phyloP scores from a whole-genome alignment of 2,329 filamentous ascomycete genomes.

The Aspergillus unguis region DNA sequence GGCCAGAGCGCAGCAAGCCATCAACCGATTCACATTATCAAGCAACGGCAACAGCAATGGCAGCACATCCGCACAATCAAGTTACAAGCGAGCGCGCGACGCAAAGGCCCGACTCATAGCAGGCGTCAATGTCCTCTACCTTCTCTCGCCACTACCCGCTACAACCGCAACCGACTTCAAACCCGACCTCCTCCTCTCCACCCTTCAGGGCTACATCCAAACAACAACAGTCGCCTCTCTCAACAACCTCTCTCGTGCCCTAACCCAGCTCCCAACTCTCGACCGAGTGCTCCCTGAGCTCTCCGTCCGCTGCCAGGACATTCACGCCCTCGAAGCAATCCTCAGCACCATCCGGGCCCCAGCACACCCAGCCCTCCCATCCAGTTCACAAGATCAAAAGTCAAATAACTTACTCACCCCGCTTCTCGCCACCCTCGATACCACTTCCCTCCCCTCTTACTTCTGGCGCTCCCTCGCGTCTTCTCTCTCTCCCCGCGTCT shows the following conservation, averaged over 20 bases:
- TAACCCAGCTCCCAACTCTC: conserved; percentile 75
- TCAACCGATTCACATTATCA: conserved; percentile 79
- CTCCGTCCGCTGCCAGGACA: conserved; percentile 79
- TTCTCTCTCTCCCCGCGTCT: conserved; percentile 69
- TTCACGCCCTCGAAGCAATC: conserved; percentile 80
- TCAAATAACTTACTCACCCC: conserved; percentile 64
- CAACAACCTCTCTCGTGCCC: conserved; percentile 67
- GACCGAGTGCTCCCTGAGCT: conserved; percentile 81
- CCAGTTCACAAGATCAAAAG: conserved; percentile 16
- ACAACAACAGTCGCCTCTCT: conserved; percentile 76
- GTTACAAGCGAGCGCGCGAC: conserved; percentile 66
- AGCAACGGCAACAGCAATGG: conserved; percentile 26
- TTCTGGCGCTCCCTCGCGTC: conserved; percentile 91
- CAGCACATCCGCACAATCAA: conserved; percentile 37
- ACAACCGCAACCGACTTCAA: conserved; percentile 51
- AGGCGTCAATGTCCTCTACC: conserved; percentile 72
- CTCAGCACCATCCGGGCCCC: conserved; percentile 68
- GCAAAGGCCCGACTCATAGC: conserved; percentile 69
- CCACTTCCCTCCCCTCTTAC: conserved; percentile 78
- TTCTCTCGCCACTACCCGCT: conserved; percentile 66
- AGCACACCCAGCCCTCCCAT: conserved; percentile 60
- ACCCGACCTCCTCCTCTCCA: conserved; percentile 69
- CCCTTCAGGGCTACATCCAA: conserved; percentile 78
- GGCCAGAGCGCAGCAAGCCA: conserved; percentile 69
- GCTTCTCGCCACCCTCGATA: conserved; percentile 76